Evolutionary conservation across 139 green algal genomes (phyloP).

Genomic region (Chlamydomonas incerta): DNA sequence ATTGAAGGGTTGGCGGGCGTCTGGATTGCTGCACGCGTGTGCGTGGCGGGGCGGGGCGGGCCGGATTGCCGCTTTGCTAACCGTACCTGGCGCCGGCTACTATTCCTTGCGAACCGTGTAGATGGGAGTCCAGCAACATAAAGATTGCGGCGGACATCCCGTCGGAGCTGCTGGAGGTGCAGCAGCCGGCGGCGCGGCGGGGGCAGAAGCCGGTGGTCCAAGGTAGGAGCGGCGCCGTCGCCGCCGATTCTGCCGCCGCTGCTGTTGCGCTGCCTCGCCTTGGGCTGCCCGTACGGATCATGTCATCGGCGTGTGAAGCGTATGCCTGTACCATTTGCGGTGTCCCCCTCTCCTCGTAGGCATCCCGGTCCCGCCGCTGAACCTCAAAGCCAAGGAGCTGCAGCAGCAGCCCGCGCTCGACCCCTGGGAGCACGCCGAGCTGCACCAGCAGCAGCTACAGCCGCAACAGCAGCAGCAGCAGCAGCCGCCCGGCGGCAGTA

Average conservation of each 20-base stretch:
- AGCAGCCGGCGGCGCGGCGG: neutral
- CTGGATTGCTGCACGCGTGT: too few relatives aligned
- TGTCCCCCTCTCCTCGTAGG: neutral
- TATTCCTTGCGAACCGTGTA: neutral
- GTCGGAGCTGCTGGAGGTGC: constrained; percentile 3
- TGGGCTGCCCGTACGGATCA: neutral
- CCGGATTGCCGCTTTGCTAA: too few relatives aligned
- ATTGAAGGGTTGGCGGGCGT: too few relatives aligned
- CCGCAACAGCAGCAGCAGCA: too few relatives aligned
- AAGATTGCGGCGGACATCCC: neutral
- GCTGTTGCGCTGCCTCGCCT: too few relatives aligned
- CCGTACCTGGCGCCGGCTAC: too few relatives aligned
- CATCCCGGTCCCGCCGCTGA: neutral
- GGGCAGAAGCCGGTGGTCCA: neutral
- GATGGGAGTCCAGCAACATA: neutral
- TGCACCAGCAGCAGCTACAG: neutral
- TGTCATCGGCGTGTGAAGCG: neutral
- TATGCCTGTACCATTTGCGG: neutral
- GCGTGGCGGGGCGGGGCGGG: too few relatives aligned
- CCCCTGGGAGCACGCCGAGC: neutral
- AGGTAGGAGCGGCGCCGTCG: neutral
- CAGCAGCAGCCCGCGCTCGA: neutral
- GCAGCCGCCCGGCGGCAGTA: neutral
- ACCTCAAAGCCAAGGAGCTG: neutral
- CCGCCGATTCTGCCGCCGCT: neutral